Evolutionary conservation across 805 yeast genomes (phyloP).

Genomic region (Hermanozyma aechmeae): DNA sequence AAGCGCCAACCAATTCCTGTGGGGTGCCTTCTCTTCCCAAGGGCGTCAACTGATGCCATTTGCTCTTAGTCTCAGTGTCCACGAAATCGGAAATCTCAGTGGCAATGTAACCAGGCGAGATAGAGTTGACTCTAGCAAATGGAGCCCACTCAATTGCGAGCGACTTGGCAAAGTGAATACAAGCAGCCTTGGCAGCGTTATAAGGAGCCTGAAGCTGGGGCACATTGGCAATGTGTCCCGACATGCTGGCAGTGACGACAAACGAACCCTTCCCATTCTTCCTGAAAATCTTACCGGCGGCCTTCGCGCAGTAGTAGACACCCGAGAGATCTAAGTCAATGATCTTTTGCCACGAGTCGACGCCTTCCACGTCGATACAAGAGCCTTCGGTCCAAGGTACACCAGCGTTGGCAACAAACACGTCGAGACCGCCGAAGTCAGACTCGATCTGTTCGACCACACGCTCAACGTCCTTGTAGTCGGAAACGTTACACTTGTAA

Average conservation of each 20-base stretch:
- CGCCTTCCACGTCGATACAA: slow-evolving; percentile 26
- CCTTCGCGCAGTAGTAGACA: slow-evolving; percentile 35
- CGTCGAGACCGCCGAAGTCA: slow-evolving; percentile 75
- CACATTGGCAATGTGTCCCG: slow-evolving; percentile 38
- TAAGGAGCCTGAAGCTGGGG: slow-evolving; percentile 55
- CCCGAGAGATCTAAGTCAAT: slow-evolving; percentile 33
- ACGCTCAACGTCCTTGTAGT: slow-evolving; percentile 38
- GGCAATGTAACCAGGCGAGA: slow-evolving; percentile 80
- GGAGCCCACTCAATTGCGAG: slow-evolving; percentile 76
- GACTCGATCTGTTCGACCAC: slow-evolving; percentile 41
- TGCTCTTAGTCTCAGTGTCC: slow-evolving; percentile 19
- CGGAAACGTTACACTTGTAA: slow-evolving; percentile 52
- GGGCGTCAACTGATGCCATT: slow-evolving; percentile 44
- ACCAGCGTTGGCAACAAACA: slow-evolving; percentile 76
- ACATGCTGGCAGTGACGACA: slow-evolving; percentile 37
- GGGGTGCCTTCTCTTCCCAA: slow-evolving; percentile 70
- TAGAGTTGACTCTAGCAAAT: slow-evolving; percentile 75
- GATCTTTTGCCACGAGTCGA: slow-evolving; percentile 25
- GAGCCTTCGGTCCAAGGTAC: slow-evolving; percentile 57
- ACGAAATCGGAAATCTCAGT: slow-evolving; percentile 49
- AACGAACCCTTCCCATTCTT: slow-evolving; percentile 33
- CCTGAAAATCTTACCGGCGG: slow-evolving; percentile 30
- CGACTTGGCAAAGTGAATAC: slow-evolving; percentile 32
- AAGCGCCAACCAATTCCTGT: slow-evolving; percentile 71
- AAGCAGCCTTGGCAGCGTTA: slow-evolving; percentile 78